Base-by-base conservation (phyloP, 345 rosid genomes). In the Anacardium occidentale region DNA sequence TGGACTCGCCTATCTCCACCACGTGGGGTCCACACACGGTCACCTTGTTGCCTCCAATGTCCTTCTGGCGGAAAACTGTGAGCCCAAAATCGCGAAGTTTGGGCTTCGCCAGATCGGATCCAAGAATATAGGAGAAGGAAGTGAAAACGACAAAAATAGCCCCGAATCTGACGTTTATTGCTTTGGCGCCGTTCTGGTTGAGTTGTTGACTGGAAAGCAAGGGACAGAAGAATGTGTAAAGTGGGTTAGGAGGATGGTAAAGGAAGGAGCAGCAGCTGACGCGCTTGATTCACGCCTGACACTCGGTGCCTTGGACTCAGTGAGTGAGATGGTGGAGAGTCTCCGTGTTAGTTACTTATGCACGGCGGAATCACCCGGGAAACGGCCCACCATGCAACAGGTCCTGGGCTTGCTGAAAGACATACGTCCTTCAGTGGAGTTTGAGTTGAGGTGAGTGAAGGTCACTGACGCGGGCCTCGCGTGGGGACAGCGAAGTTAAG, bases 301-400 rank as follows among this genome's bases (percentile, higher is more conserved):
- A 71, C 79, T 78, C 40, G 82, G 71, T 12, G 84, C 72, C 8
- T 80, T 80, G 14, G 93, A 87, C 42, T 83, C 87, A 21, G 85
- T 75, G 83, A 80, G 75, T 22, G 91, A 89, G 81, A 92, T 94
- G 91, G 91, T 85, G 11, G 95, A 92, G 80, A 84, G 91, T 71
- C 90, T 94, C 66, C 86, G 93, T 52, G 91, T 92, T 14, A 92
- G 88, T 34, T 94, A 87, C 68, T 69, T 94, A 47, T 92, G 98
- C 54, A 94, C 97, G 76, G 97, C 97, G 4, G 97, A 94, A 77
- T 60, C 77, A 17, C 81, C 97, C 0, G 85, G 71, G 32, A 94
- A 94, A 79, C 80, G 98, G 58, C 97, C 97, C 68, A 89, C 91
- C 20, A 92, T 94, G 94, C 98, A 92, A 64, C 98, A 94, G 53